Evolutionary conservation across 352 stramenopile species (phyloP), one percentile per base, ranked within the genome.

Genomic region (Globisporangium takayamanum): DNA sequence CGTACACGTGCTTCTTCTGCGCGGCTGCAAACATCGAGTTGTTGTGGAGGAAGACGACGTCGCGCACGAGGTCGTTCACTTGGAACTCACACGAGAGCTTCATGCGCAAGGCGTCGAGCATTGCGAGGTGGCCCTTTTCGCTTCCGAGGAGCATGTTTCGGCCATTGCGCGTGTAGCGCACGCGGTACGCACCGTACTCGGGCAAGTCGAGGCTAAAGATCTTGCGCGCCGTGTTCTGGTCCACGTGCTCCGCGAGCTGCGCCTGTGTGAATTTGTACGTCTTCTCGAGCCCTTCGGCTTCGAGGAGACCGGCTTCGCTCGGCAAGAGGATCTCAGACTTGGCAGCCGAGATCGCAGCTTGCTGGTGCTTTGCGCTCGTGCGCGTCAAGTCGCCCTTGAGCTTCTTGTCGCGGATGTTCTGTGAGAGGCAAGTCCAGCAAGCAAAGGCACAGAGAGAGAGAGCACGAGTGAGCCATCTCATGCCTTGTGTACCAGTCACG

Each of bases 21-120:
- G 97, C 97, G 0, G 94, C 87, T 0, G 97, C 97, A 60, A 99
- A 97, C 59, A 99, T 82, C 37, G 83, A 97, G 67, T 98, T 89
- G 78, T 99, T 98, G 76, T 99, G 97, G 57, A 99, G 73, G 72
- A 98, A 99, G 36, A 72, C 87, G 3, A 98, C 86, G 80, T 99
- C 97, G 55, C 95, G 80, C 44, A 99, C 93, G 33, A 93, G 76
- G 64, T 98, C 89, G 58, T 95, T 92, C 15, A 98, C 76, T 66
- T 98, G 83, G 68, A 98, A 96, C 72, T 99, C 95, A 59, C 78
- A 97, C 66, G 82, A 82, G 44, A 98, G 74, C 45, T 89, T 88
- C 78, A 94, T 97, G 55, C 87, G 82, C 55, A 97, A 74, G 56
- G 80, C 60, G 74, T 99, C 97, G 67, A 99, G 91, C 36, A 98